A percentile compares a stretch with the other conserved stretches of the same genome.
Conservation (phyloP, 2,329 filamentous ascomycete genomes). For the Aquanectria penicillioides region DNA sequence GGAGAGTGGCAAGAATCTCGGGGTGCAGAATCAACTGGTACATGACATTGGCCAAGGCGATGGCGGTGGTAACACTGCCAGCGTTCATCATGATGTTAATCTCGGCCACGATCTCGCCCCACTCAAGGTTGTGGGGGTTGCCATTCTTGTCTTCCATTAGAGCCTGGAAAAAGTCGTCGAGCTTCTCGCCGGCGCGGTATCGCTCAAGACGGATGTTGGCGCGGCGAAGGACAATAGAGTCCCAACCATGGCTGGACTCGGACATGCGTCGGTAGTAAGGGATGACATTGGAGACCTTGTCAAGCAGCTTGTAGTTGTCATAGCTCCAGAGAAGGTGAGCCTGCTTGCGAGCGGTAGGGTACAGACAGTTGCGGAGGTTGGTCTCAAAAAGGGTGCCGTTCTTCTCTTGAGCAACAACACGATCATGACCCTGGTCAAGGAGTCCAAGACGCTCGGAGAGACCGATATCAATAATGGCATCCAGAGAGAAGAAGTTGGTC, state of each 20-base stretch:
- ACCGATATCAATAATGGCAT: conserved; percentile 66
- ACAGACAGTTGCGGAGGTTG: conserved; percentile 59
- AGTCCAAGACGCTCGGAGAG: conserved; percentile 61
- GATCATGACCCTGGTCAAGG: conserved; percentile 59
- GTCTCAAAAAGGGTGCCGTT: conserved; percentile 58
- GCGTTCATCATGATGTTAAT: conserved; percentile 63
- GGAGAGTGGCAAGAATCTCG: conserved; percentile 47
- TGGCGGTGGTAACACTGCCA: conserved; percentile 60
- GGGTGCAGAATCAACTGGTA: conserved; percentile 61
- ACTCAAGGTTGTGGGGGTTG: conserved; percentile 54
- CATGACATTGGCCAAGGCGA: conserved; percentile 62
- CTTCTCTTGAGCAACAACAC: conserved; percentile 52
- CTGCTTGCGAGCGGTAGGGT: conserved; percentile 60
- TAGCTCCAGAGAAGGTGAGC: conserved; percentile 62
- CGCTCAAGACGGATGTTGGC: conserved; percentile 42
- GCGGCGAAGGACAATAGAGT: conserved; percentile 52
- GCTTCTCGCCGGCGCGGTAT: conserved; percentile 57
- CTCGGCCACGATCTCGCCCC: conserved; percentile 68
- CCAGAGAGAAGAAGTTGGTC: conserved; percentile 65
- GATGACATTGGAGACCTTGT: conserved; percentile 60
- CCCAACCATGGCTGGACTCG: conserved; percentile 48
- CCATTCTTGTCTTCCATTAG: conserved; percentile 61
- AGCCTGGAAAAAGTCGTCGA: conserved; percentile 67
- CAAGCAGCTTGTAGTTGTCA: conserved; percentile 59
- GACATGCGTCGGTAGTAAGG: conserved; percentile 46